Base-by-base conservation (phyloP, 1,139 yeast species). In the Komagataea norvegica region DNA sequence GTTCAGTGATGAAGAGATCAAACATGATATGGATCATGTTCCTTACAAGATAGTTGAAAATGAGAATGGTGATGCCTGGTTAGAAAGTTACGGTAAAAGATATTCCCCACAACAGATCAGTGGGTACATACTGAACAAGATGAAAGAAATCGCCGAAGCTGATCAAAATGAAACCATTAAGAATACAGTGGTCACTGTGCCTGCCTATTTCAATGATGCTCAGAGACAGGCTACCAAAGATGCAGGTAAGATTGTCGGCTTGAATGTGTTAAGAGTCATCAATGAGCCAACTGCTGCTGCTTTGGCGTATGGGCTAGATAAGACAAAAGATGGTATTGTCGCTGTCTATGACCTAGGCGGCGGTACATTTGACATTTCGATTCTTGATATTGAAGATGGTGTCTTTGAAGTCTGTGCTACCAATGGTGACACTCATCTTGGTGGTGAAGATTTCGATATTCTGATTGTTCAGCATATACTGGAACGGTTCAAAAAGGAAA, bases 241-340 rank as follows among this genome's bases (percentile, higher is more conserved):
- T 37, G 83, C 88, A 0, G 91, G 89, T 9, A 71, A 72, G 44
- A 59, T 77, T 31, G 77, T 79, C 9, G 88, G 88, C 0, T 57
- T 82, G 47, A 76, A 81, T 36, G 79, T 82, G 3, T 60, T 81
- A 35, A 64, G 91, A 48, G 87, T 82, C 10, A 71, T 82, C 4
- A 82, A 82, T 60, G 91, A 82, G 55, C 91, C 91, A 4, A 82
- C 91, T 0, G 89, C 89, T 2, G 89, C 89, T 1, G 87, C 91
- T 1, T 67, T 83, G 51, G 89, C 91, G 5, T 83, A 82, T 57
- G 93, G 93, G 1, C 62, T 82, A 34, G 56, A 55, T 41, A 66
- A 71, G 52, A 62, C 64, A 34, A 69, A 72, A 34, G 79, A 76
- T 54, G 88, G 88, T 8, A 60, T 74, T 13, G 72, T 83, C 29